Conservation (phyloP, 139 green algal species). For the Yamagishiella unicocca region DNA sequence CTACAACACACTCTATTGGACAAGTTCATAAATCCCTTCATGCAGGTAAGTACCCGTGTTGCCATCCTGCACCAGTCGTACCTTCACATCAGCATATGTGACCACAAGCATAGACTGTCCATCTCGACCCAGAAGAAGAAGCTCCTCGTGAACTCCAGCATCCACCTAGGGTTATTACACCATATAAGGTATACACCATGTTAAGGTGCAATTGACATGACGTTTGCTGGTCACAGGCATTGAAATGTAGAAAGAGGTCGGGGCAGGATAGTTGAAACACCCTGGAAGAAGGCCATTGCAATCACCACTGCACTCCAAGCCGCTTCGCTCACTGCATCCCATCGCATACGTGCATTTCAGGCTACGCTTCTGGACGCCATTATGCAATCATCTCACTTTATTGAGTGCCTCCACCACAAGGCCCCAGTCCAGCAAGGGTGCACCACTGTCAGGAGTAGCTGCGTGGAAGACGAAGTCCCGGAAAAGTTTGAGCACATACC, state of each 20-base stretch:
- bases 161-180: conserved; percentile 82
- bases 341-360: too few species aligned
- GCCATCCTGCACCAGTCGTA: background rate
- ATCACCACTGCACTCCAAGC: too few species aligned
- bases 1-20: background rate
- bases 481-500: conserved; percentile 95
- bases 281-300: too few species aligned
- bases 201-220: too few species aligned
- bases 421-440: conserved; percentile 89
- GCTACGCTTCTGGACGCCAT: too few species aligned
- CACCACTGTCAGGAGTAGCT: conserved; percentile 69
- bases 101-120: conserved; percentile 91
- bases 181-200: too few species aligned
- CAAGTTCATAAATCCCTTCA: background rate
- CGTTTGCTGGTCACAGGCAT: too few species aligned
- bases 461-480: conserved; percentile 95
- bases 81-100: conserved; percentile 89
- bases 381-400: too few species aligned
- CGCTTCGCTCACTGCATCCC: too few species aligned
- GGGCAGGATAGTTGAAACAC: too few species aligned
- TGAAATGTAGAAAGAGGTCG: too few species aligned
- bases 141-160: conserved; percentile 80
- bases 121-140: conserved; percentile 91
- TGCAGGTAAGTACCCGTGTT: background rate
- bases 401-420: conserved; percentile 90